Percentiles rank a stretch among this genome's conserved stretches.
Conservation (phyloP, 768 basidiomycete species). For the Russula sp. region DNA sequence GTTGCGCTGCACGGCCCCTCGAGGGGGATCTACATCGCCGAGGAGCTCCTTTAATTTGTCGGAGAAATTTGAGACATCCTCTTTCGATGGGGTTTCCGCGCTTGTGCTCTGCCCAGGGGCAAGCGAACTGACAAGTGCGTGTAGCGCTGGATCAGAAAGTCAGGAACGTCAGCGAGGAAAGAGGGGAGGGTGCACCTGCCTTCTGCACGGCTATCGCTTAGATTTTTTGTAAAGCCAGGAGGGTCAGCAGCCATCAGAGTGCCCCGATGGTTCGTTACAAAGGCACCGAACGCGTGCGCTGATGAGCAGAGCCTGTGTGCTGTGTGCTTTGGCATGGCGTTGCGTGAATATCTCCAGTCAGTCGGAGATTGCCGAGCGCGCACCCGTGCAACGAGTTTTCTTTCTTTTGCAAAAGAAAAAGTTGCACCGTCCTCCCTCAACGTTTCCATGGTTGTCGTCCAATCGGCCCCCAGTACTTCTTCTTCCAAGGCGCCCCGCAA, state of each 20-base stretch:
- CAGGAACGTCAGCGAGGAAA: not conserved
- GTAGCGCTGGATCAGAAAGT: conserved; percentile 29
- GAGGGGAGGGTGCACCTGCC: not conserved
- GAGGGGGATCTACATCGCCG: conserved; percentile 30
- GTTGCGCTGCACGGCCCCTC: conserved; percentile 33
- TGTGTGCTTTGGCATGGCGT: no score
- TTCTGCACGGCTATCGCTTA: conserved; percentile 12
- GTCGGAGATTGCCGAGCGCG: conserved; percentile 1
- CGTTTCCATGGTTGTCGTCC: conserved; percentile 35
- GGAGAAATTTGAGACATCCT: conserved; percentile 47
- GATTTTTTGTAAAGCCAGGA: not conserved
- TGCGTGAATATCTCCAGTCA: no score
- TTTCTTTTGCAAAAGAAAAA: no score
- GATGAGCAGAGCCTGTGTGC: not conserved
- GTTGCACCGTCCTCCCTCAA: not conserved
- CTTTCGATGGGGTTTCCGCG: conserved; percentile 33
- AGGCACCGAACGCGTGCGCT: not conserved
- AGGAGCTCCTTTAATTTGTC: conserved; percentile 54
- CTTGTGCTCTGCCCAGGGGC: conserved; percentile 20
- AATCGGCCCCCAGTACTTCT: conserved; percentile 28
- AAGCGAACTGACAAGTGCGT: conserved; percentile 34
- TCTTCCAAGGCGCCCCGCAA: conserved; percentile 23
- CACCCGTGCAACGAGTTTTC: no score
- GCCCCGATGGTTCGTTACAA: not conserved
- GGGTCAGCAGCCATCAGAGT: conserved; percentile 9